Conservation (phyloP, 225 moss, liverwort and hornwort species). For the Neckera pumila region DNA sequence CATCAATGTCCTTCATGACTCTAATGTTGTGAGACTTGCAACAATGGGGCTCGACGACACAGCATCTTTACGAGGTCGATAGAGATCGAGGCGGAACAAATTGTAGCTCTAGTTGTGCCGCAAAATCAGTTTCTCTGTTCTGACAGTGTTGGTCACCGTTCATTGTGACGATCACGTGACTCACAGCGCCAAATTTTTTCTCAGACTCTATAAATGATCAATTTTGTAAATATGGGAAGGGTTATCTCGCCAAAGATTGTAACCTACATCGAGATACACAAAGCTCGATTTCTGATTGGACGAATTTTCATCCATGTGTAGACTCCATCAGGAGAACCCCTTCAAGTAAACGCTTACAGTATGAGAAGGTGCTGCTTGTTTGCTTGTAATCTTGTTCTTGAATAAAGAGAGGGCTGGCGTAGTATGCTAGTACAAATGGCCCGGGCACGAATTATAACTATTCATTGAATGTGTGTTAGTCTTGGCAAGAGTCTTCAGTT, state of each 20-base stretch:
- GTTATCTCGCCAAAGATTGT: not conserved
- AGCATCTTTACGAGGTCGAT: not conserved
- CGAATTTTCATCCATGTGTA: not conserved
- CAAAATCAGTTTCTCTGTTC: not conserved
- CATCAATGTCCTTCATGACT: not conserved
- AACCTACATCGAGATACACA: not conserved
- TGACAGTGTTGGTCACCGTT: not conserved
- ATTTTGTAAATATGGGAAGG: not conserved
- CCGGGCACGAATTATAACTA: not conserved
- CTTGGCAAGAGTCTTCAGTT: not conserved
- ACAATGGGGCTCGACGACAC: not conserved
- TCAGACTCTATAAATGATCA: not conserved
- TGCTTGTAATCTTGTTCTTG: not conserved
- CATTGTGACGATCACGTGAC: not conserved
- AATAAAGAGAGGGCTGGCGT: not conserved
- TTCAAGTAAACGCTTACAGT: not conserved
- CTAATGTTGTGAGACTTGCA: not conserved
- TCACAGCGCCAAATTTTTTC: not conserved
- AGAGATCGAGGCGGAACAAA: not conserved
- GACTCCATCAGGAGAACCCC: not conserved
- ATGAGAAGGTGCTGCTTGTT: not conserved
- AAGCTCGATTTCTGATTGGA: not conserved
- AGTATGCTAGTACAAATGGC: not conserved
- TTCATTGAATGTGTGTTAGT: not conserved
- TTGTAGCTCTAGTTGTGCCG: not conserved